These are phyloP conservation scores for Kickxella alabastrina DNA, from an alignment of 192 early-diverging fungal genomes.

Conservation along the genomic window DNA sequence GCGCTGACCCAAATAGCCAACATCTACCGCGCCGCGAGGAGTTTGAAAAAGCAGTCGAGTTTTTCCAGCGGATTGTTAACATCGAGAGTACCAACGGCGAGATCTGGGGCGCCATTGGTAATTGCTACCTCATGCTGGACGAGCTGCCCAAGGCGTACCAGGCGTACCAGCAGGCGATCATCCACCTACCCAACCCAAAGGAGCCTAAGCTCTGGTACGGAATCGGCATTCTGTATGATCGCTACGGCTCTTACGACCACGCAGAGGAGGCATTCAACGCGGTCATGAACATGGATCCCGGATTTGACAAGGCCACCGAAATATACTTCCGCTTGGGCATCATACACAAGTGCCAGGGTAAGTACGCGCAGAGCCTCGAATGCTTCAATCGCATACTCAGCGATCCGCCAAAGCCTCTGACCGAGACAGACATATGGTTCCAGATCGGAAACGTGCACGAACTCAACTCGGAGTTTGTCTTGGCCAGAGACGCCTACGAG, in stretches of 20 bases:
- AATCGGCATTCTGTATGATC: slow-evolving; percentile 95
- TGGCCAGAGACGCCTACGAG: slow-evolving; percentile 91
- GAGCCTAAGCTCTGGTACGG: slow-evolving; percentile 99
- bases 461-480: slow-evolving; percentile 78
- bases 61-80: slow-evolving; percentile 82
- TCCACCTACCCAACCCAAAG: slow-evolving; percentile 87
- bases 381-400: slow-evolving; percentile 89
- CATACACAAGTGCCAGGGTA: slow-evolving; percentile 80
- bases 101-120: slow-evolving; percentile 91
- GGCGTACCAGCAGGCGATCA: slow-evolving; percentile 94
- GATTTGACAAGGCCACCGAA: slow-evolving; percentile 96
- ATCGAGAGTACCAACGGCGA: slow-evolving; percentile 86
- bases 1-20: slow-evolving; percentile 80
- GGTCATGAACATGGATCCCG: slow-evolving; percentile 91
- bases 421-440: slow-evolving; percentile 96
- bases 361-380: slow-evolving; percentile 50
- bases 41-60: slow-evolving; percentile 82
- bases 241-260: slow-evolving; percentile 94
- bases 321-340: slow-evolving; percentile 97
- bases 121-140: slow-evolving; percentile 96
- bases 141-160: slow-evolving; percentile 91
- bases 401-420: slow-evolving; percentile 88
- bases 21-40: slow-evolving; percentile 80
- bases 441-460: slow-evolving; percentile 98
- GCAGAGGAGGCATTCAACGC: slow-evolving; percentile 95